Conservation (phyloP, 176 grass and related monocot species). For the Carex parvula region DNA sequence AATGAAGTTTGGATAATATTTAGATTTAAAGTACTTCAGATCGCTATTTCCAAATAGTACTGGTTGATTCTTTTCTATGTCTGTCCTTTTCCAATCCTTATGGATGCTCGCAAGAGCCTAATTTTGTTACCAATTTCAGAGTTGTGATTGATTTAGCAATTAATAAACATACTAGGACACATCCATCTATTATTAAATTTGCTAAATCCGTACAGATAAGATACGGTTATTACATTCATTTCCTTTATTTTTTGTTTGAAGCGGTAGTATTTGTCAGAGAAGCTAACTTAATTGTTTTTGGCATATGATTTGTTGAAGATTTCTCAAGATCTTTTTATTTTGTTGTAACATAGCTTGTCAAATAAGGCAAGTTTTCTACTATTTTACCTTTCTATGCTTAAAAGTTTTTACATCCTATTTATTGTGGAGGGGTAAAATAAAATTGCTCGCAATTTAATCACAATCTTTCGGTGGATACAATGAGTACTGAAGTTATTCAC, state of each 20-base stretch:
- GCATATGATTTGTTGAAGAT: not conserved
- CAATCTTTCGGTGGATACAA: not conserved
- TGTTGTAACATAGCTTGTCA: not conserved
- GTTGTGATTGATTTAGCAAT: not conserved
- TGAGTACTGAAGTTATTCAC: slow-evolving; percentile 48
- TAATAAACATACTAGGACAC: too few species aligned
- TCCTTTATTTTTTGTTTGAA: not conserved
- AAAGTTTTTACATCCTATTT: not conserved
- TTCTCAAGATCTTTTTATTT: not conserved
- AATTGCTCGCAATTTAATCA: not conserved
- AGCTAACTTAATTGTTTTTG: not conserved
- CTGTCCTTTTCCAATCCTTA: not conserved
- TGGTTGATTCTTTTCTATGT: not conserved
- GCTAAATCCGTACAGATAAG: not conserved
- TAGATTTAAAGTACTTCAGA: not conserved
- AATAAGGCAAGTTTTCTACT: not conserved
- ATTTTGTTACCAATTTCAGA: not conserved
- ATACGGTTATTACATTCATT: not conserved
- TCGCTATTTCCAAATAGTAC: not conserved
- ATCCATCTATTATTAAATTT: not conserved
- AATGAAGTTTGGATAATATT: not conserved
- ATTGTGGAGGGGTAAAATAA: not conserved
- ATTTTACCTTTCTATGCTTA: not conserved
- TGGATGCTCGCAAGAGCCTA: not conserved
- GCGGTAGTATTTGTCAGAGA: not conserved